phyloP scores from a whole-genome alignment of 2,329 filamentous ascomycete species.

The Colletotrichum sp. region DNA sequence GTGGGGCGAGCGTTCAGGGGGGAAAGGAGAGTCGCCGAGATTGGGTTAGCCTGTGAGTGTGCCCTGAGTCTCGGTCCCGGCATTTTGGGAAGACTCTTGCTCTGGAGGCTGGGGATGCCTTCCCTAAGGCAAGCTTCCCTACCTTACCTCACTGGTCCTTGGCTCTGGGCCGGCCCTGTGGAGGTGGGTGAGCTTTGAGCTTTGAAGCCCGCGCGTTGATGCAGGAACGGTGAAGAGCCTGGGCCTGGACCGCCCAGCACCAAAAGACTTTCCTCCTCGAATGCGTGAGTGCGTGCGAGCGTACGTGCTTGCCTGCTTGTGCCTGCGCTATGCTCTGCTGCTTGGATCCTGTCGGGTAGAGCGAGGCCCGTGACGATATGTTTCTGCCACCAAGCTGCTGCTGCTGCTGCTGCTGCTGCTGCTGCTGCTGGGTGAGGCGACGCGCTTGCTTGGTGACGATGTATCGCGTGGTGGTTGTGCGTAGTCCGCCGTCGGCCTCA shows the following conservation, averaged over 20 bases:
- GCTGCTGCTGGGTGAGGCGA: neutral
- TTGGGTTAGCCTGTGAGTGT: constrained; percentile 12
- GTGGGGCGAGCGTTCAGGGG: constrained; percentile 11
- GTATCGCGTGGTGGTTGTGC: neutral
- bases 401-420: neutral
- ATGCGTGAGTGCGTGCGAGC: neutral
- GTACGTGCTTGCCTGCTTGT: neutral
- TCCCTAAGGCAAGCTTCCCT: neutral
- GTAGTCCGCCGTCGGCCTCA: neutral
- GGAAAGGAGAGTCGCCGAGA: constrained; percentile 5
- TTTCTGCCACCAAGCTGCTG: neutral
- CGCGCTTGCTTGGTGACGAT: neutral
- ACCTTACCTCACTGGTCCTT: neutral
- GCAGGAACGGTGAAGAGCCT: neutral
- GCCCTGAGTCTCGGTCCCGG: constrained; percentile 14
- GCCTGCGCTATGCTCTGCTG: neutral
- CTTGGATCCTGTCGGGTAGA: neutral
- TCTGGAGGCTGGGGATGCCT: neutral
- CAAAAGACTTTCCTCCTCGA: neutral
- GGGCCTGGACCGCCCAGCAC: neutral
- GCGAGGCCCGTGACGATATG: neutral
- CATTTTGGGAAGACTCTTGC: constrained; percentile 13
- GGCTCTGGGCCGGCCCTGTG: neutral
- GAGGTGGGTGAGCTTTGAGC: neutral
- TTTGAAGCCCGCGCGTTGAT: neutral